A percentile compares a stretch with the other conserved stretches of the same genome.
phyloP scores from a whole-genome alignment of 2,329 filamentous ascomycete species.

The Colletotrichum lindemuthianum region DNA sequence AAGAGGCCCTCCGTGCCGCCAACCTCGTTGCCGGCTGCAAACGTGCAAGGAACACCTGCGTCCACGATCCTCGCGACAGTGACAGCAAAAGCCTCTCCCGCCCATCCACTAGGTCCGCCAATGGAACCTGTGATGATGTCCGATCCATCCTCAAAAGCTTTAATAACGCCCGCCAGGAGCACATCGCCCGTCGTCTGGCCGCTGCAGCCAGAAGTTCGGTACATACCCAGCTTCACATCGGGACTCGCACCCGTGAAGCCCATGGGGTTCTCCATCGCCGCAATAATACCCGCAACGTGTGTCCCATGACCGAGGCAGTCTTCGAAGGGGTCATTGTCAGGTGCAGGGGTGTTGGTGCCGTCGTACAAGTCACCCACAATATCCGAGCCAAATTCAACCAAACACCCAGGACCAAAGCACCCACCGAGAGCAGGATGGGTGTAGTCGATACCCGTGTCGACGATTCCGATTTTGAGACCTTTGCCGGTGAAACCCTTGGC shows the following conservation, averaged over 20 bases:
- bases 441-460: constrained; percentile 61
- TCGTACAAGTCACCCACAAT: constrained; percentile 51
- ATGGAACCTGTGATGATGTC: constrained; percentile 67
- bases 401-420: constrained; percentile 57
- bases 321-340: constrained; percentile 51
- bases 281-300: constrained; percentile 57
- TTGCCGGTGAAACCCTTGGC: constrained; percentile 59
- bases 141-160: constrained; percentile 51
- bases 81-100: constrained; percentile 60
- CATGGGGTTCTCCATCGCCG: constrained; percentile 48
- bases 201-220: constrained; percentile 49
- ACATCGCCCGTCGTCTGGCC: constrained; percentile 48
- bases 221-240: constrained; percentile 50
- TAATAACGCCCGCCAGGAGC: constrained; percentile 50
- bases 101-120: constrained; percentile 60
- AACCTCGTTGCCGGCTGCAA: constrained; percentile 63
- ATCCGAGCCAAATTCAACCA: constrained; percentile 56
- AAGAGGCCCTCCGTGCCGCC: constrained; percentile 53
- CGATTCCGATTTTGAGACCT: constrained; percentile 62
- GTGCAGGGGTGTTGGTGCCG: constrained; percentile 42
- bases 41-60: constrained; percentile 62
- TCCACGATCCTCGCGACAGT: constrained; percentile 63
- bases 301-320: constrained; percentile 55
- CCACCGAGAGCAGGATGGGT: constrained; percentile 57
- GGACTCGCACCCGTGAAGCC: constrained; percentile 53